Percentiles rank a stretch among this genome's conserved stretches.
These are phyloP conservation scores for Moniliella sp. DNA, from an alignment of 1,284 basidiomycete genomes.

Conservation along the genomic window DNA sequence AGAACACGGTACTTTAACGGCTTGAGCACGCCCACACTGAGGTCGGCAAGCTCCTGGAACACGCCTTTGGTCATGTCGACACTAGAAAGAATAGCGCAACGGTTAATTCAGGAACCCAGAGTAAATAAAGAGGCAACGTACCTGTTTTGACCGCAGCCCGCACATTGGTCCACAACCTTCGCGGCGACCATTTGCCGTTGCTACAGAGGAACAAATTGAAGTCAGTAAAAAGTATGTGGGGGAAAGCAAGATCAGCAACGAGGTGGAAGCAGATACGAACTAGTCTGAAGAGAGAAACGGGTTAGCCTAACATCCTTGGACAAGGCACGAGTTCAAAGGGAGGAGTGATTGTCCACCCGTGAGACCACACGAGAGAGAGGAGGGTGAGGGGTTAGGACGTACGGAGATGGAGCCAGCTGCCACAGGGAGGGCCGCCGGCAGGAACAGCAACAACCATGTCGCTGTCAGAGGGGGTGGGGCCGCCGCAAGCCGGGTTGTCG, in stretches of 20 bases:
- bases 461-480: background rate
- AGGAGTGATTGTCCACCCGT: too few species aligned
- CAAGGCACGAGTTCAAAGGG: too few species aligned
- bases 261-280: too few species aligned
- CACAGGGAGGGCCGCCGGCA: too few species aligned
- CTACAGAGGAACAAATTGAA: background rate
- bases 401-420: too few species aligned
- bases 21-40: slow-evolving; percentile 1
- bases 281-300: too few species aligned
- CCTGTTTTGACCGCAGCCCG: background rate
- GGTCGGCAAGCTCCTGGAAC: slow-evolving; percentile 1
- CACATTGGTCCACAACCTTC: slow-evolving; percentile 1
- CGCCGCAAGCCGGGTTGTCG: slow-evolving; percentile 1
- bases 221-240: background rate
- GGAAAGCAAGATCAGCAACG: background rate
- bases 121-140: too few species aligned
- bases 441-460: slow-evolving; percentile 1
- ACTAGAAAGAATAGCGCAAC: too few species aligned
- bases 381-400: too few species aligned
- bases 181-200: slow-evolving; percentile 1
- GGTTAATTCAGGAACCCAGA: too few species aligned
- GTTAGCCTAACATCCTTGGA: too few species aligned
- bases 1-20: background rate
- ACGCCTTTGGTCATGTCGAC: slow-evolving; percentile 1
- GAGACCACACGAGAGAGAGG: too few species aligned